phyloP scores from a whole-genome alignment of 2,329 filamentous ascomycete species.

The Aureobasidium mangrovei region DNA sequence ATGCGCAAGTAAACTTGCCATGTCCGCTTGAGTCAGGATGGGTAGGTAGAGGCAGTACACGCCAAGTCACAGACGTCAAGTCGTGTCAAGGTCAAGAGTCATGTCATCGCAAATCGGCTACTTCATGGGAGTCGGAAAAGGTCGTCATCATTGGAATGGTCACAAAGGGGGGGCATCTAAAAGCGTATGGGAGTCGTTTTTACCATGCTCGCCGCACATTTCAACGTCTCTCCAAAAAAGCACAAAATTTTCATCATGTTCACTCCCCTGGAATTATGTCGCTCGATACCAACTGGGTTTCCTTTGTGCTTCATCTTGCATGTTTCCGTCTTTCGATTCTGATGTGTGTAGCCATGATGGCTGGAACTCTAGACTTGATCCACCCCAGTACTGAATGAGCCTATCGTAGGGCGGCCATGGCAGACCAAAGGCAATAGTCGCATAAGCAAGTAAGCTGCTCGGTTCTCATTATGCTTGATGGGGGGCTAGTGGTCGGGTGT shows the following conservation, averaged over 20 bases:
- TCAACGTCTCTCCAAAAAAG: slow-evolving; percentile 6
- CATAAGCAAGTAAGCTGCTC: too few relatives aligned
- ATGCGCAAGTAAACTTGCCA: slow-evolving; percentile 61
- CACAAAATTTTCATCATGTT: slow-evolving; percentile 1
- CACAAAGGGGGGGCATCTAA: neutral
- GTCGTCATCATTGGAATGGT: neutral
- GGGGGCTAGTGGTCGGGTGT: too few relatives aligned
- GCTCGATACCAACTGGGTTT: slow-evolving; percentile 4
- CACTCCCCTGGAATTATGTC: neutral
- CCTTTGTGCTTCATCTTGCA: neutral
- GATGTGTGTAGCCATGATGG: too few relatives aligned
- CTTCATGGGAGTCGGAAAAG: slow-evolving; percentile 4
- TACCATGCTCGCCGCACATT: slow-evolving; percentile 1
- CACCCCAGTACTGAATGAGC: too few relatives aligned
- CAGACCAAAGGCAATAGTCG: too few relatives aligned
- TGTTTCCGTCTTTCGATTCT: too few relatives aligned
- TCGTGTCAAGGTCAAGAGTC: slow-evolving; percentile 6
- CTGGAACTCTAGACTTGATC: too few relatives aligned
- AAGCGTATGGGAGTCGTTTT: slow-evolving; percentile 10
- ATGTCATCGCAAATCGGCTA: neutral
- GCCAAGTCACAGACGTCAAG: neutral
- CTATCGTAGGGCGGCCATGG: too few relatives aligned
- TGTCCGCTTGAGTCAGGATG: neutral
- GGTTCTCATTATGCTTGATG: too few relatives aligned
- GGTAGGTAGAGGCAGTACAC: neutral